These are phyloP conservation scores for Leavenworthia alabamica DNA, from an alignment of 345 rosid species.

Conservation along the genomic window DNA sequence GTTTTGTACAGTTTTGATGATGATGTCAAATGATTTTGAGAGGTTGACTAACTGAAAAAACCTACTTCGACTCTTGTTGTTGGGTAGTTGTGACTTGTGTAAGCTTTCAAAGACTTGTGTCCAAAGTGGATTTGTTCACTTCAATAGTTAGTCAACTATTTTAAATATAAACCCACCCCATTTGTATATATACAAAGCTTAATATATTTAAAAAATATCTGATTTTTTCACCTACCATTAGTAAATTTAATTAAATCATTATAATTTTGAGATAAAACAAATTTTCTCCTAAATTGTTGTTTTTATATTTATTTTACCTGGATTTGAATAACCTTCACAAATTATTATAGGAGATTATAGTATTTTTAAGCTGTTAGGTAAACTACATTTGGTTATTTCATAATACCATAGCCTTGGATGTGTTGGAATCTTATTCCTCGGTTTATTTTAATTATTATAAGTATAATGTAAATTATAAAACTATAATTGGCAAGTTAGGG, in stretches of 20 bases:
- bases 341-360: neutral
- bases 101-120: slow-evolving; percentile 29
- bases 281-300: neutral
- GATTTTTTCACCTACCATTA: neutral
- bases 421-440: neutral
- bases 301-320: neutral
- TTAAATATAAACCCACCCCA: slow-evolving; percentile 10
- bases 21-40: slow-evolving; percentile 28
- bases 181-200: neutral
- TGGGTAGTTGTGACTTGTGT: slow-evolving; percentile 33
- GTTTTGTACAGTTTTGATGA: slow-evolving; percentile 6
- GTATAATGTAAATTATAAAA: slow-evolving; percentile 10
- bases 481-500: slow-evolving; percentile 10
- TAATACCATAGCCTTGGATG: neutral
- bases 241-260: neutral
- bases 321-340: neutral
- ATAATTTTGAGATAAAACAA: neutral
- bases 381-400: slow-evolving; percentile 20
- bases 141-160: slow-evolving; percentile 27
- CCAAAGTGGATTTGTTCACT: slow-evolving; percentile 29
- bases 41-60: slow-evolving; percentile 36
- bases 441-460: neutral
- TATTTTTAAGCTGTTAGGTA: slow-evolving; percentile 11
- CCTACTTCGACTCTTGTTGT: slow-evolving; percentile 21
- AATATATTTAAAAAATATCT: neutral